Evolutionary conservation across 2,329 filamentous ascomycete genomes (phyloP), one percentile per base, ranked within the genome.

Genomic region (Teratosphaeria zuluensis): DNA sequence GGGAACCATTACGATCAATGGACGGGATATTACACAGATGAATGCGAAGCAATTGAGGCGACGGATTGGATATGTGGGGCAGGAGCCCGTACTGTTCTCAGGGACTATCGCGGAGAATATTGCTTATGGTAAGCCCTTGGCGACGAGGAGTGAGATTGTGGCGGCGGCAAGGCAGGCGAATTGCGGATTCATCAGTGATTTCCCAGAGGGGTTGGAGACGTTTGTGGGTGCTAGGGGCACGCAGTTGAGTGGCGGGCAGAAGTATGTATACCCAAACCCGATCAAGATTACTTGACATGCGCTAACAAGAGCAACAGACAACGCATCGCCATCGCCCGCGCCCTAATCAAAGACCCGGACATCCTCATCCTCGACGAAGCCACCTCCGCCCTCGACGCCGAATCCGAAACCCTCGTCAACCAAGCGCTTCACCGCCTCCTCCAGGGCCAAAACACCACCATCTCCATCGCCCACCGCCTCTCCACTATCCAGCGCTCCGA

Each of bases 401-500:
- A 99, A 74, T 96, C 90, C 0, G 94, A 99, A 74, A 97, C 94
- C 0, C 82, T 97, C 2, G 94, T 99, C 61, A 99, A 99, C 72
- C 86, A 90, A 67, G 94, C 94, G 2, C 80, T 99, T 2, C 84
- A 85, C 6, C 85, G 84, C 52, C 81, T 99, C 35, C 85, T 99
- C 31, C 82, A 84, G 62, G 91, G 91, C 33, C 89, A 87, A 69
- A 96, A 94, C 74, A 99, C 95, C 0, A 99, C 94, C 11, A 97
- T 99, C 70, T 95, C 90, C 57, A 99, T 99, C 68, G 95, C 94
- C 0, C 94, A 99, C 75, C 86, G 95, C 54, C 81, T 99, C 4
- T 95, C 90, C 1, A 99, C 94, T 0, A 99, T 99, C 76, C 96
- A 97, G 76, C 84, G 94, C 60, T 95, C 90, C 1, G 94, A 99